These are phyloP conservation scores for Leptodontidium sp. DNA, from an alignment of 2,329 filamentous ascomycete genomes.

Conservation along the genomic window DNA sequence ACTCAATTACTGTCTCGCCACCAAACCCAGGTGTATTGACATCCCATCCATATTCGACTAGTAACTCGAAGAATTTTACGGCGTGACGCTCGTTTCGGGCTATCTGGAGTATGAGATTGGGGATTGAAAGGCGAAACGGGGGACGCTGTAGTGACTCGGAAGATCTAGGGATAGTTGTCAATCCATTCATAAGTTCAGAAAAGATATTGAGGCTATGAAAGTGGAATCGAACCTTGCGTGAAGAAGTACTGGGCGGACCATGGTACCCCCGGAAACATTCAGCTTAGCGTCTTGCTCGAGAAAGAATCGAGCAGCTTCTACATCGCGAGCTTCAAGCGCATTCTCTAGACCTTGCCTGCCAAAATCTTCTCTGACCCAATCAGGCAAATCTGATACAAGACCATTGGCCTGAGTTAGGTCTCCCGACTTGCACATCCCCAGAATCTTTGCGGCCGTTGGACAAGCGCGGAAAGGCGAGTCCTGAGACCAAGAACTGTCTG, in stretches of 20 bases:
- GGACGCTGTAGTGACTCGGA: background rate
- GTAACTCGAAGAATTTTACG: background rate
- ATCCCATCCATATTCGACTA: background rate
- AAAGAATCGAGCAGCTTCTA: background rate
- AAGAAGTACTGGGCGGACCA: background rate
- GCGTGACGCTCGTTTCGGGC: background rate
- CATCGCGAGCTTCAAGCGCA: background rate
- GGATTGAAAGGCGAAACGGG: background rate
- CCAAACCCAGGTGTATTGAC: background rate
- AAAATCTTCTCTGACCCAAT: background rate
- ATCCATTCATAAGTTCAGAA: too few species aligned
- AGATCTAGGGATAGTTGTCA: background rate
- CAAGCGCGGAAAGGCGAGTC: background rate
- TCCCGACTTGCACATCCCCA: background rate
- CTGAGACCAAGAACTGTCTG: conserved; percentile 1
- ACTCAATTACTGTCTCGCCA: background rate
- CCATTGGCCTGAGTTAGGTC: background rate
- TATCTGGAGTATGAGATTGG: background rate
- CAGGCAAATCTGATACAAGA: background rate
- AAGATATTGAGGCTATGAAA: too few species aligned
- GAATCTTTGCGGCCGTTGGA: background rate
- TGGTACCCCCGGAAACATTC: background rate
- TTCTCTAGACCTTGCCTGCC: background rate
- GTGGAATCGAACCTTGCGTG: background rate
- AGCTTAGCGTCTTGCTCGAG: background rate